A percentile compares a stretch with the other conserved stretches of the same genome.
These are phyloP conservation scores for Saccharomyces hybrid DNA, from an alignment of 1,139 yeast species.

Conservation along the genomic window DNA sequence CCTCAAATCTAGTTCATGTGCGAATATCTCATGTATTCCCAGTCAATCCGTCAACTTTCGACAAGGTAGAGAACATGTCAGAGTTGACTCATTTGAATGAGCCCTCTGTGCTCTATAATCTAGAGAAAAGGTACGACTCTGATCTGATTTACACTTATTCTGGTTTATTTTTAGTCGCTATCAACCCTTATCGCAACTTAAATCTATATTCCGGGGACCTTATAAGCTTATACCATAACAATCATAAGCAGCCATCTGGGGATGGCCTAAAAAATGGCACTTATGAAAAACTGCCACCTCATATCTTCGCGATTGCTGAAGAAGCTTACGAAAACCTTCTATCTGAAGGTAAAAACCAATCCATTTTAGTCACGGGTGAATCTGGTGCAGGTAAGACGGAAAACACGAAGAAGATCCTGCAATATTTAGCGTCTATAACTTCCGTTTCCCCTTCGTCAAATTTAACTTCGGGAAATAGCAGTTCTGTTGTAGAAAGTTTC, in stretches of 20 bases:
- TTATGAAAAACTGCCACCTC: conserved; percentile 58
- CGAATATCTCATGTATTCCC: conserved; percentile 44
- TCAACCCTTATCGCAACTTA: conserved; percentile 78
- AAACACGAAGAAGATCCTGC: conserved; percentile 92
- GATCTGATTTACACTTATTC: conserved; percentile 73
- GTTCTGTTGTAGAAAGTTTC: conserved; percentile 35
- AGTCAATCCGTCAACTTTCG: conserved; percentile 86
- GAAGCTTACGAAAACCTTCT: conserved; percentile 74
- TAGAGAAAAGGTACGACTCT: conserved; percentile 66
- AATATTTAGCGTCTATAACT: conserved; percentile 77
- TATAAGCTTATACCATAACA: conserved; percentile 44
- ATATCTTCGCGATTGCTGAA: conserved; percentile 87
- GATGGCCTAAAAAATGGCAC: conserved; percentile 9
- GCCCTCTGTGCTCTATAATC: conserved; percentile 82
- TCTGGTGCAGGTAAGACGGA: conserved; percentile 98
- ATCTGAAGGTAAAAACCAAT: conserved; percentile 67
- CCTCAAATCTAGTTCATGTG: conserved; percentile 34
- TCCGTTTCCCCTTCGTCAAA: conserved; percentile 17
- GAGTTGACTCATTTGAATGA: conserved; percentile 90
- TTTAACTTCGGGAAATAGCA: conserved; percentile 2
- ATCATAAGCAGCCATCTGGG: background rate
- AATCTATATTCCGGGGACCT: conserved; percentile 64
- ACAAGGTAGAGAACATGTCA: conserved; percentile 91
- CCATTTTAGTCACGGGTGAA: conserved; percentile 93
- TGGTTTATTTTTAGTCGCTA: conserved; percentile 90